Evolutionary conservation across 208 protist species (phyloP).

Genomic region (Giardia duodenalis): DNA sequence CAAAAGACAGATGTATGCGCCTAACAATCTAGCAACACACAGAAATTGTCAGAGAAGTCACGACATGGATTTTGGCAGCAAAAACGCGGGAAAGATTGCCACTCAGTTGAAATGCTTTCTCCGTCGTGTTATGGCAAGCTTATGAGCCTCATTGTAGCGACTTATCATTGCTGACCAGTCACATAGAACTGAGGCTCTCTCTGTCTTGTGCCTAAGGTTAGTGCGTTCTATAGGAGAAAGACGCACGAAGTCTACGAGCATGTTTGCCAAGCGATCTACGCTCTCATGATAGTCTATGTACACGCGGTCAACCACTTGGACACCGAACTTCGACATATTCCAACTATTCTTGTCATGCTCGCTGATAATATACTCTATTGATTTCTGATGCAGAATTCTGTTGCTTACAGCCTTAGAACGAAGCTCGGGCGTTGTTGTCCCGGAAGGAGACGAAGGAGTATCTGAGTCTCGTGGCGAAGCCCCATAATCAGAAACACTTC

Average conservation of each 20-base stretch:
- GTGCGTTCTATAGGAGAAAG: background rate
- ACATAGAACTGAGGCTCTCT: background rate
- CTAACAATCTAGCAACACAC: too few relatives aligned
- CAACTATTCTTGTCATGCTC: slow-evolving; percentile 12
- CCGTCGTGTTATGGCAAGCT: background rate
- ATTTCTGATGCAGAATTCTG: background rate
- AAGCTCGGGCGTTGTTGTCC: background rate
- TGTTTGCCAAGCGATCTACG: background rate
- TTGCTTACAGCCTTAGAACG: too few relatives aligned
- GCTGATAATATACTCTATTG: background rate
- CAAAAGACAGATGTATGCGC: too few relatives aligned
- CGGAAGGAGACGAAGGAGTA: background rate
- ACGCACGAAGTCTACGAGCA: background rate
- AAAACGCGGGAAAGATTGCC: too few relatives aligned
- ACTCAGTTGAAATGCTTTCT: background rate
- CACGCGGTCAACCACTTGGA: slow-evolving; percentile 24
- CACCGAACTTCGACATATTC: background rate
- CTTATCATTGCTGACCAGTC: background rate
- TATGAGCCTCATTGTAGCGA: background rate
- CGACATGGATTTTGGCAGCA: too few relatives aligned
- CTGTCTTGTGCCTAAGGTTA: background rate
- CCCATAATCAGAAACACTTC: background rate
- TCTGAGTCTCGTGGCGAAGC: background rate
- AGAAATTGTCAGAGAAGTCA: too few relatives aligned
- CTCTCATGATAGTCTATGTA: background rate